Conservation (phyloP, 805 yeast genomes). For the Ogataea nakhonphanomensis region DNA sequence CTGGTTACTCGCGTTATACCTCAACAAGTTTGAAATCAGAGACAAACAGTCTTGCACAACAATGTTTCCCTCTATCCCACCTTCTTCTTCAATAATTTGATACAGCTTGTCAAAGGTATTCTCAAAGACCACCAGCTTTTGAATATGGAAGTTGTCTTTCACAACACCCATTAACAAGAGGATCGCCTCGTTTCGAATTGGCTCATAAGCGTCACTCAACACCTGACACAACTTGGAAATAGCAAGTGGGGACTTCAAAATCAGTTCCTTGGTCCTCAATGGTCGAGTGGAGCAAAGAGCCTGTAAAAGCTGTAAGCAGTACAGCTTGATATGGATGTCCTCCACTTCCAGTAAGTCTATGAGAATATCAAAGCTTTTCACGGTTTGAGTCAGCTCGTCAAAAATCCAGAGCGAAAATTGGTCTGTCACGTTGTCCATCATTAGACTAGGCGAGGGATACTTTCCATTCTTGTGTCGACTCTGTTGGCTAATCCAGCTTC, state of each 20-base stretch:
- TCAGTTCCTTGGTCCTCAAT: conserved; percentile 63
- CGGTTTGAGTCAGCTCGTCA: conserved; percentile 78
- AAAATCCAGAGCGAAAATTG: conserved; percentile 94
- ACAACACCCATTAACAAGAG: conserved; percentile 79
- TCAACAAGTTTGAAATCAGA: conserved; percentile 65
- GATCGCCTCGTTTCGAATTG: conserved; percentile 84
- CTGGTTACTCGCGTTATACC: conserved; percentile 87
- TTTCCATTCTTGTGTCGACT: conserved; percentile 72
- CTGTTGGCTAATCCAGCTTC: conserved; percentile 71
- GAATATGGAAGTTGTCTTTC: conserved; percentile 78
- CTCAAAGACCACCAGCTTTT: conserved; percentile 91
- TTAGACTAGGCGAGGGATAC: conserved; percentile 68
- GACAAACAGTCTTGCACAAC: conserved; percentile 90
- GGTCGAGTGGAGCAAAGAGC: conserved; percentile 80
- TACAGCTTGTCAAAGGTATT: conserved; percentile 83
- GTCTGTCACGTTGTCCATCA: conserved; percentile 59
- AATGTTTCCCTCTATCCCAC: conserved; percentile 83
- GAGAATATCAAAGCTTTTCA: conserved; percentile 44
- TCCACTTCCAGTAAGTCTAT: conserved; percentile 41
- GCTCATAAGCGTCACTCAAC: conserved; percentile 69
- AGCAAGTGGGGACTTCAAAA: conserved; percentile 73
- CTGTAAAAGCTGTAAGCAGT: conserved; percentile 80
- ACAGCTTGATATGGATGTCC: conserved; percentile 77
- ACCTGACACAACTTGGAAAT: conserved; percentile 67
- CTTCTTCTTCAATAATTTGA: conserved; percentile 78